Conservation (phyloP, 345 rosid genomes). For the Rhodamnia argentea region DNA sequence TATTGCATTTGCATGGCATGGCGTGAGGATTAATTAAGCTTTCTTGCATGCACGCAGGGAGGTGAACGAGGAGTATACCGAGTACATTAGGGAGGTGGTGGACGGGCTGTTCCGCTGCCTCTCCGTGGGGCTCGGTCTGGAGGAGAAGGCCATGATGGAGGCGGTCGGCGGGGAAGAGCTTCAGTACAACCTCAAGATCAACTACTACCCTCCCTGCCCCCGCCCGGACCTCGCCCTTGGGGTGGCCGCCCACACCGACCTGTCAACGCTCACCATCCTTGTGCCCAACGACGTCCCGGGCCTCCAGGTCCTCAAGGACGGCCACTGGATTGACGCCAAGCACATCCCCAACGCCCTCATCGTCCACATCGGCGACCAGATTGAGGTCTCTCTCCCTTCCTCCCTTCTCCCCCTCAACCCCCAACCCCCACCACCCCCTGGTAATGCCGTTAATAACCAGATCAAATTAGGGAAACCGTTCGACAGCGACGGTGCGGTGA, state of each 20-base stretch:
- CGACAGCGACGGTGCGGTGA: neutral
- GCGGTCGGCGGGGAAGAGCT: conserved; percentile 54
- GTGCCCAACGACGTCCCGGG: conserved; percentile 86
- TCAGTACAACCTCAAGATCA: conserved; percentile 68
- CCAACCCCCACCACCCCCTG: no score
- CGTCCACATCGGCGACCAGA: conserved; percentile 78
- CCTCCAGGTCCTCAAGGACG: conserved; percentile 65
- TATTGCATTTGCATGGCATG: neutral
- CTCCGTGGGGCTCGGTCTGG: conserved; percentile 58
- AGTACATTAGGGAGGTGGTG: conserved; percentile 28
- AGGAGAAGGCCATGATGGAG: conserved; percentile 30
- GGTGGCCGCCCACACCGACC: conserved; percentile 74
- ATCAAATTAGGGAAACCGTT: neutral
- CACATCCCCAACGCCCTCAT: conserved; percentile 70
- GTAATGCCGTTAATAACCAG: neutral
- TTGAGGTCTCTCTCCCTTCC: conserved; percentile 34
- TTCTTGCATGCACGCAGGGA: conserved; percentile 24
- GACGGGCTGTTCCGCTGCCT: conserved; percentile 33
- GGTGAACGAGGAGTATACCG: conserved; percentile 66
- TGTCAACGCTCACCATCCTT: conserved; percentile 60
- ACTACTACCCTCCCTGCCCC: conserved; percentile 87
- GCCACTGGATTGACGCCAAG: conserved; percentile 54
- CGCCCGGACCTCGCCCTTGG: conserved; percentile 81
- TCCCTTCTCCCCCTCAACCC: neutral
- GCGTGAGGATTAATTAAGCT: neutral